Percentiles rank a stretch among this genome's conserved stretches.
These are phyloP conservation scores for Abelmoschus esculentus DNA, from an alignment of 345 rosid species.

Conservation along the genomic window DNA sequence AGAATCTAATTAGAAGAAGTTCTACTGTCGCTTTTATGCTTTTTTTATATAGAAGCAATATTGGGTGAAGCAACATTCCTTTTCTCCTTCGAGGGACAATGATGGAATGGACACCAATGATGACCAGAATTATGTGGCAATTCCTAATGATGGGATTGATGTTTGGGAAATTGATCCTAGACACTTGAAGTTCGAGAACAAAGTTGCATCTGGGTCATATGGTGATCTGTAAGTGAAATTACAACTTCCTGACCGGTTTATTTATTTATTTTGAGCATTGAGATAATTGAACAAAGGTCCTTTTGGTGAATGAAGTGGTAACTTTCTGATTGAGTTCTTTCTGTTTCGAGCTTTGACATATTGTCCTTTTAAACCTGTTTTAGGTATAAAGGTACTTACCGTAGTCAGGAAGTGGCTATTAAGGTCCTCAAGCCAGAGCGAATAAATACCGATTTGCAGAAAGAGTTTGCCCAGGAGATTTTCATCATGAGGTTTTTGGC, in stretches of 20 bases:
- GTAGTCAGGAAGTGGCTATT: constrained; percentile 95
- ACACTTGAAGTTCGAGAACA: constrained; percentile 60
- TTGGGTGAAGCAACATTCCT: constrained; percentile 42
- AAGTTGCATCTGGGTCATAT: constrained; percentile 54
- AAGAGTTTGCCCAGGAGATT: constrained; percentile 95
- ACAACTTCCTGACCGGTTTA: background rate
- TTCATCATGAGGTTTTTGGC: constrained; percentile 77
- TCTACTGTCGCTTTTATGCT: constrained; percentile 21
- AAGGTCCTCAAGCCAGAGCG: constrained; percentile 93
- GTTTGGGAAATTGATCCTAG: constrained; percentile 90
- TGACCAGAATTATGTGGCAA: constrained; percentile 49
- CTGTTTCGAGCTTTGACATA: background rate
- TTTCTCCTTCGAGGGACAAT: constrained; percentile 41
- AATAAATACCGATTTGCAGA: constrained; percentile 68
- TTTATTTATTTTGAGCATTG: too few relatives aligned
- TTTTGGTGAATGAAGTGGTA: background rate
- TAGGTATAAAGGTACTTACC: constrained; percentile 92
- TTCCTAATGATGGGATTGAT: constrained; percentile 89
- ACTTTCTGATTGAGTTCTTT: background rate
- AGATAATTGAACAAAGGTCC: too few relatives aligned
- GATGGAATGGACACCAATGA: constrained; percentile 24
- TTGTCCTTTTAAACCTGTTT: constrained; percentile 12
- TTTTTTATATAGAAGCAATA: constrained; percentile 16
- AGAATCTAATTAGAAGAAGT: background rate
- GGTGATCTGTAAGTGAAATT: background rate